phyloP scores from a whole-genome alignment of 2,329 filamentous ascomycete species.

The Pseudodiploospora longispora region DNA sequence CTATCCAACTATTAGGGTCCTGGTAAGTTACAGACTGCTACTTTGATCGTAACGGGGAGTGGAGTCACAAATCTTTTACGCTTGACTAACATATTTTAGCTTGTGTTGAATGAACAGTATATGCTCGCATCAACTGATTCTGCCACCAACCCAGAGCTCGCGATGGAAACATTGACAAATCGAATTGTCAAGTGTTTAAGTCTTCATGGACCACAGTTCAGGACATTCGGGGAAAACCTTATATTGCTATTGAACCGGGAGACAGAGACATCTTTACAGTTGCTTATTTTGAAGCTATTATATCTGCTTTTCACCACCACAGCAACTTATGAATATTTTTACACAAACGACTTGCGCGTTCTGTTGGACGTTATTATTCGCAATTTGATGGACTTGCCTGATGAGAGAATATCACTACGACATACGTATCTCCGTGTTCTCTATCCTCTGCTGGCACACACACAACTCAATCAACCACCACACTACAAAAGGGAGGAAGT shows the following conservation, averaged over 20 bases:
- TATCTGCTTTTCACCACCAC: constrained; percentile 92
- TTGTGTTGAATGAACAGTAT: constrained; percentile 97
- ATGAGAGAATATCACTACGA: constrained; percentile 67
- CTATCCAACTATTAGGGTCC: constrained; percentile 85
- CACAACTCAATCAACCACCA: constrained; percentile 76
- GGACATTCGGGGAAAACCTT: constrained; percentile 95
- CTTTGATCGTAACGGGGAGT: too few species aligned
- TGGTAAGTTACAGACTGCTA: constrained; percentile 51
- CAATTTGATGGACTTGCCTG: constrained; percentile 90
- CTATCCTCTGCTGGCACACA: constrained; percentile 83
- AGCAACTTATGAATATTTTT: constrained; percentile 94
- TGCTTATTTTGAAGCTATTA: constrained; percentile 91
- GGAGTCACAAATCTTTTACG: not conserved
- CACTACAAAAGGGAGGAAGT: constrained; percentile 91
- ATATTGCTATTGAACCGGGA: constrained; percentile 93
- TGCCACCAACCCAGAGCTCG: constrained; percentile 28
- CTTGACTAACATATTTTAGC: constrained; percentile 38
- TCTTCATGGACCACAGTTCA: constrained; percentile 69
- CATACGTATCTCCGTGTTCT: constrained; percentile 94
- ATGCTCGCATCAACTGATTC: constrained; percentile 67
- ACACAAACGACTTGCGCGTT: constrained; percentile 92
- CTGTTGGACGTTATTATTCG: constrained; percentile 92
- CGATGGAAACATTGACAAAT: constrained; percentile 63
- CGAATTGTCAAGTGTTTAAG: constrained; percentile 88
- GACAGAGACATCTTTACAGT: constrained; percentile 85